Evolutionary conservation across 169 alveolate genomes (phyloP).

Genomic region (Cryptosporidium sp.): DNA sequence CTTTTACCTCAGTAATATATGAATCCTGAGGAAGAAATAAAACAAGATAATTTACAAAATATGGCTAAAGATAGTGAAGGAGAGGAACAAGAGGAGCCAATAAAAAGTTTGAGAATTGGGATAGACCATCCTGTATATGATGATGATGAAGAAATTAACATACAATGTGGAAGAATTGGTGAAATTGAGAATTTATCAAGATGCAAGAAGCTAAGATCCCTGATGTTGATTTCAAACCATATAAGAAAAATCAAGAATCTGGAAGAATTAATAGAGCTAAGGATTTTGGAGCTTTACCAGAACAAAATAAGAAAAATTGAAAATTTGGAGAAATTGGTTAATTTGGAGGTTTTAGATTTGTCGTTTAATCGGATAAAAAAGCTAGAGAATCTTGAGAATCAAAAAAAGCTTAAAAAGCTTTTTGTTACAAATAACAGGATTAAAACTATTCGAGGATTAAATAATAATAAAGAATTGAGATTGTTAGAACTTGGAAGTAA

Average conservation of each 20-base stretch:
- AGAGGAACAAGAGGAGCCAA: background rate
- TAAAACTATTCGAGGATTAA: constrained; percentile 81
- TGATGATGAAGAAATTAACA: constrained; percentile 73
- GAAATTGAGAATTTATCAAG: constrained; percentile 62
- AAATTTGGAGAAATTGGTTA: constrained; percentile 80
- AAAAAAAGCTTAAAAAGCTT: constrained; percentile 77
- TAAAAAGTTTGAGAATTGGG: constrained; percentile 74
- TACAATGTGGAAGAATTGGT: constrained; percentile 78
- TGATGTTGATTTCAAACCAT: constrained; percentile 83
- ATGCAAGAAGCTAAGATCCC: constrained; percentile 41
- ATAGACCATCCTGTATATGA: constrained; percentile 74
- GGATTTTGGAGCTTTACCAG: constrained; percentile 85
- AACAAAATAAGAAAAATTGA: constrained; percentile 83
- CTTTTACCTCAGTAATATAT: background rate
- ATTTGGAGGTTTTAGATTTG: constrained; percentile 79
- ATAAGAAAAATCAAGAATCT: constrained; percentile 84
- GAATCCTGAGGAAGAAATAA: background rate
- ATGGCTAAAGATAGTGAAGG: background rate
- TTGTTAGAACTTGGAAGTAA: constrained; percentile 89
- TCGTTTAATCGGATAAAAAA: constrained; percentile 79
- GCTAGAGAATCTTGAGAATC: constrained; percentile 77
- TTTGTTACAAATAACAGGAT: constrained; percentile 85
- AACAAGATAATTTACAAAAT: constrained; percentile 1
- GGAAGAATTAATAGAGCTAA: constrained; percentile 78
- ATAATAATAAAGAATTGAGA: constrained; percentile 79